phyloP scores from a whole-genome alignment of 805 yeast species.

The Nakazawaea wyomingensis region DNA sequence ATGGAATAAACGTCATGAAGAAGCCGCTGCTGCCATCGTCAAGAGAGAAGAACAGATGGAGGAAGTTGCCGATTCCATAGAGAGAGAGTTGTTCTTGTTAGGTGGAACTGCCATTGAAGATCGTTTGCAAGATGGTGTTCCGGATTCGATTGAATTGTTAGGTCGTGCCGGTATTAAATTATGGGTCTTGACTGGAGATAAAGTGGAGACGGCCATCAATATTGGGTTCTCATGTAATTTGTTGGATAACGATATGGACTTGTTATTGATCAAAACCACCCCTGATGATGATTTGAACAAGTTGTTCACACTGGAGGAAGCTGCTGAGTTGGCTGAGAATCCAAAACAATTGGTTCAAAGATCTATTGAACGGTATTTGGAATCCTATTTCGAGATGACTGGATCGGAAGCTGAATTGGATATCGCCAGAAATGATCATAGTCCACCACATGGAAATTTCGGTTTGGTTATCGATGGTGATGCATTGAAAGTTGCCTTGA shows the following conservation, averaged over 20 bases:
- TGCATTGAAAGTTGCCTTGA: constrained; percentile 45
- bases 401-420: constrained; percentile 39
- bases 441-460: constrained; percentile 50
- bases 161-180: constrained; percentile 72
- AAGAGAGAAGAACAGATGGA: constrained; percentile 57
- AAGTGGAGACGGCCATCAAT: constrained; percentile 78
- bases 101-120: constrained; percentile 87
- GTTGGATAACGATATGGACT: constrained; percentile 61
- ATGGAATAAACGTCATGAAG: constrained; percentile 54
- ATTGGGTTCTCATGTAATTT: constrained; percentile 78
- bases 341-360: constrained; percentile 19
- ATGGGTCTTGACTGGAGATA: constrained; percentile 83
- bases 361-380: constrained; percentile 42
- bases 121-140: constrained; percentile 72
- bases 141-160: constrained; percentile 61
- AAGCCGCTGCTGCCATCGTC: constrained; percentile 51
- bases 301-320: constrained; percentile 4
- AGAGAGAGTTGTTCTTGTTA: constrained; percentile 46
- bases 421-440: constrained; percentile 54
- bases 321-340: not conserved
- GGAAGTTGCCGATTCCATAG: constrained; percentile 52
- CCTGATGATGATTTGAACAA: constrained; percentile 26
- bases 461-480: constrained; percentile 73
- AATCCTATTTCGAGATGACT: constrained; percentile 40
- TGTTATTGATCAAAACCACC: constrained; percentile 48